Conservation (phyloP, 2,329 filamentous ascomycete species). For the Triangularia setosa region DNA sequence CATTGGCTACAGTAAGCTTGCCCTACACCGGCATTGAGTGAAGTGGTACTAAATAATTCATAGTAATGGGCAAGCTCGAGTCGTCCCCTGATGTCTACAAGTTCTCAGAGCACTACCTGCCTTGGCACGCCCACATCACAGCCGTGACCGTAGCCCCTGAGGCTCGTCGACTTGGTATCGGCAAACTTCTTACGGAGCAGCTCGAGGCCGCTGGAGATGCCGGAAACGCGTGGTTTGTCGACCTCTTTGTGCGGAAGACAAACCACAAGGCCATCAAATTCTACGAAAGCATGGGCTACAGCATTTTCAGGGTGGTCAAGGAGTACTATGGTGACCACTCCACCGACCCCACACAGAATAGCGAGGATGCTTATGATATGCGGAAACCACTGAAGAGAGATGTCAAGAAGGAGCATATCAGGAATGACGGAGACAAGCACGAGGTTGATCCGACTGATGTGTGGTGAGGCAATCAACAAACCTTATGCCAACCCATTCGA, state of each 20-base stretch:
- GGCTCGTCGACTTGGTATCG: conserved; percentile 81
- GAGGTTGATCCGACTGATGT: conserved; percentile 81
- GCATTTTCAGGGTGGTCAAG: conserved; percentile 80
- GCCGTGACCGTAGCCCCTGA: conserved; percentile 87
- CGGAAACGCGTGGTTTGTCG: conserved; percentile 88
- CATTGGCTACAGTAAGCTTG: conserved; percentile 77
- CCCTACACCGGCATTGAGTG: neutral
- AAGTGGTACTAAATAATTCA: neutral
- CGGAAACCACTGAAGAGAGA: conserved; percentile 85
- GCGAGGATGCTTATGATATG: conserved; percentile 96
- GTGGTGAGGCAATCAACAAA: conserved; percentile 52
- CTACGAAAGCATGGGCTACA: conserved; percentile 90
- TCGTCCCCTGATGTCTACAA: conserved; percentile 72
- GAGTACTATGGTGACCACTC: conserved; percentile 91
- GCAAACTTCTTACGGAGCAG: conserved; percentile 74
- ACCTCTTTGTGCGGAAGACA: conserved; percentile 86
- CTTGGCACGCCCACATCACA: conserved; percentile 98
- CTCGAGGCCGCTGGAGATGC: conserved; percentile 80
- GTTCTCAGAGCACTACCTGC: conserved; percentile 84
- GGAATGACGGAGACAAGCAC: conserved; percentile 75
- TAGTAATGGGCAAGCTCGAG: conserved; percentile 97
- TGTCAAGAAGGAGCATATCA: conserved; percentile 67
- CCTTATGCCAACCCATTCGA: no score
- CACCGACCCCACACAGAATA: conserved; percentile 54
- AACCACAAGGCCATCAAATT: conserved; percentile 84